Percentiles rank a stretch among this genome's conserved stretches.
Evolutionary conservation across 495 filamentous ascomycete genomes (phyloP).

Genomic region (Trichocladium antarcticum): DNA sequence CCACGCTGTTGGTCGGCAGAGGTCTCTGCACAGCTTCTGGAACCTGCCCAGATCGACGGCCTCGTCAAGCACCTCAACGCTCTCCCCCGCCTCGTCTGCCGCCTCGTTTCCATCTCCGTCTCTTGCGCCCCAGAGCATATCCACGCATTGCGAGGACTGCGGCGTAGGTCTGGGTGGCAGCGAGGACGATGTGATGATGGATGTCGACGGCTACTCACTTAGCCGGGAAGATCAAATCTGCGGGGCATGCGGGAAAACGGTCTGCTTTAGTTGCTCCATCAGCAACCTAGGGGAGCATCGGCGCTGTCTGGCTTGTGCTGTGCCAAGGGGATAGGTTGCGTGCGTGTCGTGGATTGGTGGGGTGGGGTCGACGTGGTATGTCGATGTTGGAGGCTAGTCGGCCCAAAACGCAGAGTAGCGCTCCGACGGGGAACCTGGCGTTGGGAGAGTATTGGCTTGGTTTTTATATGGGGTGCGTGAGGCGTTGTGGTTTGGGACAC

Average conservation of each 20-base stretch:
- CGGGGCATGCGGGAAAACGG: constrained; percentile 32
- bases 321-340: constrained; percentile 12
- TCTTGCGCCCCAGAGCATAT: background rate
- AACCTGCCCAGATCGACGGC: constrained; percentile 23
- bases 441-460: no score
- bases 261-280: constrained; percentile 41
- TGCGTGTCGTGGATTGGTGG: constrained; percentile 7
- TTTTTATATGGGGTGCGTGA: no score
- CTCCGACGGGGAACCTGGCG: no score
- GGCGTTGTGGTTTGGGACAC: no score
- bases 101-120: background rate
- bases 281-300: constrained; percentile 36
- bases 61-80: constrained; percentile 8
- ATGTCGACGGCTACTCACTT: constrained; percentile 14
- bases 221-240: constrained; percentile 22
- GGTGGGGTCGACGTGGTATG: no score
- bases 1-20: constrained; percentile 20
- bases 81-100: constrained; percentile 7
- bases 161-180: constrained; percentile 21
- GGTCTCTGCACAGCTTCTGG: constrained; percentile 41
- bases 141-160: constrained; percentile 36
- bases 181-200: constrained; percentile 22
- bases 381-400: no score
- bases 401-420: no score
- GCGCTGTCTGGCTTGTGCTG: constrained; percentile 36